Percentiles rank a stretch among this genome's conserved stretches.
Evolutionary conservation across 2,329 filamentous ascomycete genomes (phyloP).

Genomic region (Fusarium sp.): DNA sequence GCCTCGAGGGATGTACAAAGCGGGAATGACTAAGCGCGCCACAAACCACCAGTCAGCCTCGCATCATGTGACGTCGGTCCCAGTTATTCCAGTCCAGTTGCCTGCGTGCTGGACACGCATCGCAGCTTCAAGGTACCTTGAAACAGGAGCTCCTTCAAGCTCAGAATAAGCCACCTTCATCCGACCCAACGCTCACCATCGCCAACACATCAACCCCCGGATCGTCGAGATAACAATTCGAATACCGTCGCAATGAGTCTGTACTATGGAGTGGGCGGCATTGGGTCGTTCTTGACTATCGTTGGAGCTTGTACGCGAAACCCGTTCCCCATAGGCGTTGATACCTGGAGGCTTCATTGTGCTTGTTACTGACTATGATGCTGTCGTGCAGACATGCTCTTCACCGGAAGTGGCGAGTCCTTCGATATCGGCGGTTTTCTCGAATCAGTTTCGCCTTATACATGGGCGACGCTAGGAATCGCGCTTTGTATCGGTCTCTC

Average conservation of each 20-base stretch:
- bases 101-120: constrained; percentile 41
- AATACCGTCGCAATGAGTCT: constrained; percentile 71
- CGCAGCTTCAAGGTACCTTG: constrained; percentile 41
- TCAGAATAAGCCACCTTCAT: constrained; percentile 36
- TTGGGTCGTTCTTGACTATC: constrained; percentile 74
- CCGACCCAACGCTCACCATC: constrained; percentile 30
- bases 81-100: constrained; percentile 40
- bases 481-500: constrained; percentile 95
- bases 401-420: constrained; percentile 92
- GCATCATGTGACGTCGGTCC: constrained; percentile 52
- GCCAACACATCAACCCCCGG: constrained; percentile 28
- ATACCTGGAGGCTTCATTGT: constrained; percentile 4
- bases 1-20: constrained; percentile 19
- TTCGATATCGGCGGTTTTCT: constrained; percentile 98
- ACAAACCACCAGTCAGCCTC: constrained; percentile 33
- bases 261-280: constrained; percentile 75
- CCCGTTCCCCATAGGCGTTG: constrained; percentile 8
- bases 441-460: constrained; percentile 92
- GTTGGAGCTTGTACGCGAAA: constrained; percentile 79
- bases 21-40: constrained; percentile 42
- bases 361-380: constrained; percentile 32
- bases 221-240: constrained; percentile 38
- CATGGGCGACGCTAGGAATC: constrained; percentile 92
- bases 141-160: constrained; percentile 46
- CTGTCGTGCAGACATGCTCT: constrained; percentile 85